Conservation (phyloP, 495 filamentous ascomycete species). For the Penicillium alfredii region DNA sequence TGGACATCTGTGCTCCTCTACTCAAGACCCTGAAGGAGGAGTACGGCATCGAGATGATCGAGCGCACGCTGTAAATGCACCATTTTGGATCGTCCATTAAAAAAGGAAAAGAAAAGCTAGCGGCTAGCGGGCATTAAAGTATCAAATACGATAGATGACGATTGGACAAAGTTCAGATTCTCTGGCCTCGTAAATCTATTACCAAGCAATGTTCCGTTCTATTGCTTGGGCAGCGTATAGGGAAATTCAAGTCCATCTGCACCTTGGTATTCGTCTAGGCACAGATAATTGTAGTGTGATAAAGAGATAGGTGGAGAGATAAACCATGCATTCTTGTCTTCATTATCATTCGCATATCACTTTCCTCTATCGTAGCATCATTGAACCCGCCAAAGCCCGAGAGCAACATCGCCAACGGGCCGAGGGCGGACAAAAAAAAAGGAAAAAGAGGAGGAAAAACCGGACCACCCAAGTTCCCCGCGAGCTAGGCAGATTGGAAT, state of each 20-base stretch:
- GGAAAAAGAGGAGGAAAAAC: constrained; percentile 8
- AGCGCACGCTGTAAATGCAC: constrained; percentile 37
- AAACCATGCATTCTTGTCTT: constrained; percentile 16
- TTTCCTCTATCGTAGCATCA: constrained; percentile 29
- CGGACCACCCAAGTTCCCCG: constrained; percentile 1
- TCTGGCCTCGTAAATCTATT: too few relatives aligned
- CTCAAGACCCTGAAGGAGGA: constrained; percentile 62
- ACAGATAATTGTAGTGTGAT: too few relatives aligned
- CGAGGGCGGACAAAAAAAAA: constrained; percentile 6
- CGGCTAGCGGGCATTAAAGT: constrained; percentile 14
- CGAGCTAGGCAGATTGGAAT: constrained; percentile 6
- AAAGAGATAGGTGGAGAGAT: not conserved
- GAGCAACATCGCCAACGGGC: constrained; percentile 5
- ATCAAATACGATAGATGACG: constrained; percentile 14
- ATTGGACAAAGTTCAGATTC: too few relatives aligned
- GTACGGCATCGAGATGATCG: constrained; percentile 47
- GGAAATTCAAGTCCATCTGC: too few relatives aligned
- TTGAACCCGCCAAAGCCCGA: constrained; percentile 12
- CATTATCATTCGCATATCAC: constrained; percentile 27
- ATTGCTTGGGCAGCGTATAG: too few relatives aligned
- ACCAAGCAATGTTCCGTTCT: too few relatives aligned
- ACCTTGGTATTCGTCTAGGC: too few relatives aligned
- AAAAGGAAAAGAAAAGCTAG: constrained; percentile 3
- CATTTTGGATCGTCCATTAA: not conserved
- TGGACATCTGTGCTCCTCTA: constrained; percentile 62